These are phyloP conservation scores for Paraconiothyrium brasiliense DNA, from an alignment of 2,329 filamentous ascomycete species.

Conservation along the genomic window DNA sequence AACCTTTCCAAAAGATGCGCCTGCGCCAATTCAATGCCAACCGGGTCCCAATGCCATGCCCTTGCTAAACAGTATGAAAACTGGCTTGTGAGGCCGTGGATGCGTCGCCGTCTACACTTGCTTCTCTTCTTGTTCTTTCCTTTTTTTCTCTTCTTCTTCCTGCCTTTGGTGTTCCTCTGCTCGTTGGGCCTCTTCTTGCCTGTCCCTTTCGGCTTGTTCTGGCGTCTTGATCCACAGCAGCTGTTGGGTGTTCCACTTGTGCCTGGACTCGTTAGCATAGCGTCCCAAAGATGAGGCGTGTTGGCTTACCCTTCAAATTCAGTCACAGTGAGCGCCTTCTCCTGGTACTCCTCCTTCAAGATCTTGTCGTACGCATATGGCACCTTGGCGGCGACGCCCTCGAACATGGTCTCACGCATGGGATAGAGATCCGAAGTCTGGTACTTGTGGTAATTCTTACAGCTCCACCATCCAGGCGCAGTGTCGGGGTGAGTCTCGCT, in stretches of 20 bases:
- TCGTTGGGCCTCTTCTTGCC: conserved; percentile 16
- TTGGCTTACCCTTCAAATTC: conserved; percentile 67
- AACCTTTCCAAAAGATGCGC: conserved; percentile 5
- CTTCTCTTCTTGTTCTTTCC: conserved; percentile 24
- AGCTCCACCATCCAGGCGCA: conserved; percentile 74
- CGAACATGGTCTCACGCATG: conserved; percentile 76
- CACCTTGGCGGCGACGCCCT: conserved; percentile 75
- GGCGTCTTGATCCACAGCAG: conserved; percentile 67
- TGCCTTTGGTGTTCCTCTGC: conserved; percentile 24
- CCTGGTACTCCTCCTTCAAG: conserved; percentile 71
- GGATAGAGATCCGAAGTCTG: conserved; percentile 77
- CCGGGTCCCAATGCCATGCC: conserved; percentile 15
- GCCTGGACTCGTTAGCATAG: conserved; percentile 54
- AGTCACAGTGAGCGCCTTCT: conserved; percentile 68
- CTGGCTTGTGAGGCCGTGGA: conserved; percentile 29
- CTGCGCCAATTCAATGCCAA: conserved; percentile 21
- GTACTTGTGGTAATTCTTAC: conserved; percentile 83
- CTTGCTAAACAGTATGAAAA: conserved; percentile 6
- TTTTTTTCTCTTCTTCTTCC: conserved; percentile 15
- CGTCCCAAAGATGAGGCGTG: not conserved
- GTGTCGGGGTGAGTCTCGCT: conserved; percentile 70
- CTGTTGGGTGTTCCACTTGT: conserved; percentile 66
- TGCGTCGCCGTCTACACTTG: conserved; percentile 19
- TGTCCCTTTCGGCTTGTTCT: conserved; percentile 25
- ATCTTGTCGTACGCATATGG: conserved; percentile 75